A percentile compares a stretch with the other conserved stretches of the same genome.
Conservation (phyloP, 1,139 yeast species). For the Saccharomyces hybrid region DNA sequence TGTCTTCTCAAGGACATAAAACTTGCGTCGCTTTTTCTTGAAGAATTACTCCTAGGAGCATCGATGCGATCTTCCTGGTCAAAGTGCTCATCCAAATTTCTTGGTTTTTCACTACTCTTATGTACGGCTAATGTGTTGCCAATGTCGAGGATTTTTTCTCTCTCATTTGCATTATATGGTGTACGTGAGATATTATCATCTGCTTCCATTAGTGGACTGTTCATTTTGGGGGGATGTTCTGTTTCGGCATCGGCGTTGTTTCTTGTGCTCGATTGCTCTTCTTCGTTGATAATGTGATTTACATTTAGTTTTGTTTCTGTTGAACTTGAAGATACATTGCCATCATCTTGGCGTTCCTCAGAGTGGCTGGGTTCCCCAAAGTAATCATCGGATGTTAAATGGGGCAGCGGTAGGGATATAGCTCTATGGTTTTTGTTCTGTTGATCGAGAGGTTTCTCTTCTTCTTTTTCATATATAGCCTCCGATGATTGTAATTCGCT, state of each 20-base stretch:
- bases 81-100: background rate
- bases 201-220: background rate
- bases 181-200: background rate
- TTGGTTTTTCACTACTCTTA: background rate
- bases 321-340: background rate
- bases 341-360: background rate
- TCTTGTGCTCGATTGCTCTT: background rate
- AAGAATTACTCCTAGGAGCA: background rate
- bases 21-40: background rate
- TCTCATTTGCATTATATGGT: background rate
- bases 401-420: background rate
- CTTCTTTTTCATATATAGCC: constrained; percentile 7
- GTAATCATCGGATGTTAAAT: background rate
- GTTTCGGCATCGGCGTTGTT: background rate
- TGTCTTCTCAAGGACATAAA: background rate
- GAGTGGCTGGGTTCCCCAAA: background rate
- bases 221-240: background rate
- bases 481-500: background rate
- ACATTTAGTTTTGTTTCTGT: background rate
- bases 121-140: background rate
- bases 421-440: background rate
- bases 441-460: background rate
- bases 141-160: background rate
- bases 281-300: background rate
- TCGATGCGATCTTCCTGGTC: background rate